Percentiles rank a stretch among this genome's conserved stretches.
These are phyloP conservation scores for Magnolia sinica DNA, from an alignment of 164 flowering plant genomes.

Conservation along the genomic window DNA sequence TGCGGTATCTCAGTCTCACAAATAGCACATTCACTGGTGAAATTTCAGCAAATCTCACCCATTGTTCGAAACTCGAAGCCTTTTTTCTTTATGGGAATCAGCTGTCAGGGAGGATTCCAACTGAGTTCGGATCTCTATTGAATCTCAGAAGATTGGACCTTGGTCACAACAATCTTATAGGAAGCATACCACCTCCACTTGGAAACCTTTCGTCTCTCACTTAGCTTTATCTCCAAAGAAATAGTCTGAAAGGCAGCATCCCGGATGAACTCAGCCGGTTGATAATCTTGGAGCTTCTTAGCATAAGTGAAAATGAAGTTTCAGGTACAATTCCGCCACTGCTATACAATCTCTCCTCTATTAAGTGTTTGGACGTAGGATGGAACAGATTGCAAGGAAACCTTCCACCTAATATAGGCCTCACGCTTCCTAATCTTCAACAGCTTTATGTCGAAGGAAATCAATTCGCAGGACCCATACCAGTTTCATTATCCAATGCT, in stretches of 20 bases:
- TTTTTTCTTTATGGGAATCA: neutral
- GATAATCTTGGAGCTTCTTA: neutral
- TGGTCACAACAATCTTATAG: slow-evolving; percentile 29
- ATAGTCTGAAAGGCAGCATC: slow-evolving; percentile 28
- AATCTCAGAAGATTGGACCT: slow-evolving; percentile 15
- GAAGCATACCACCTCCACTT: slow-evolving; percentile 30
- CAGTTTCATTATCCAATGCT: too few relatives aligned
- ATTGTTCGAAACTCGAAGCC: too few relatives aligned
- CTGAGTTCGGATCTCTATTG: slow-evolving; percentile 23
- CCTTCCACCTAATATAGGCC: slow-evolving; percentile 23
- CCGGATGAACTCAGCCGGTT: slow-evolving; percentile 21
- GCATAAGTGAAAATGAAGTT: slow-evolving; percentile 13
- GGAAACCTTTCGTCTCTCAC: slow-evolving; percentile 37
- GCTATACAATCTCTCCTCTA: neutral
- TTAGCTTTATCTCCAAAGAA: slow-evolving; percentile 10
- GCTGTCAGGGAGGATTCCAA: slow-evolving; percentile 25
- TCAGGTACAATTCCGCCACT: slow-evolving; percentile 4
- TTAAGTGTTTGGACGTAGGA: neutral
- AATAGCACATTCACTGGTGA: too few relatives aligned
- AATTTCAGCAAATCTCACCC: too few relatives aligned
- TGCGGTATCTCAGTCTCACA: too few relatives aligned
- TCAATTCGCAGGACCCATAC: too few relatives aligned
- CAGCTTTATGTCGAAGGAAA: neutral
- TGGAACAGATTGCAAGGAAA: slow-evolving; percentile 10
- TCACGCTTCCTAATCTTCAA: slow-evolving; percentile 24